Percentiles rank a stretch among this genome's conserved stretches.
These are phyloP conservation scores for Aureobasidium subglaciale DNA, from an alignment of 2,329 filamentous ascomycete species.

Conservation along the genomic window DNA sequence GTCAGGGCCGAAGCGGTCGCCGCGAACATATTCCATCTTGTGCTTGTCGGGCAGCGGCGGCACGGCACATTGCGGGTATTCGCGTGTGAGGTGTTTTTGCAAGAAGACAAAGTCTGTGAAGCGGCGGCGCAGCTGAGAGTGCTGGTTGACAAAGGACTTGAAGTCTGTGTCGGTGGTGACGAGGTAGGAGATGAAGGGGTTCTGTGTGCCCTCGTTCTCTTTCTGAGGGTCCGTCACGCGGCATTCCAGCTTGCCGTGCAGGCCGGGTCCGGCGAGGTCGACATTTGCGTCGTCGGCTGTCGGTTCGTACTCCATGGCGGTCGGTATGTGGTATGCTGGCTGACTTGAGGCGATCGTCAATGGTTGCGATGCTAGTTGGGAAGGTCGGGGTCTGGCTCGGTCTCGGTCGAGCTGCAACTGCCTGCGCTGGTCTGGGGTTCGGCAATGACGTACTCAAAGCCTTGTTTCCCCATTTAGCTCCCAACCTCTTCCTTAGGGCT, in stretches of 20 bases:
- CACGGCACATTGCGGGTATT: constrained; percentile 87
- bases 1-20: constrained; percentile 88
- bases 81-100: constrained; percentile 78
- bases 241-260: constrained; percentile 71
- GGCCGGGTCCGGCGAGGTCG: constrained; percentile 58
- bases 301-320: constrained; percentile 7
- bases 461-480: not conserved
- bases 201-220: constrained; percentile 93
- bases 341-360: not conserved
- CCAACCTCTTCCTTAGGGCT: too few relatives aligned
- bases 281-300: constrained; percentile 7
- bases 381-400: not conserved
- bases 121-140: constrained; percentile 74
- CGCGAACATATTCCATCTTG: constrained; percentile 97
- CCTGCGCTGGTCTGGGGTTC: not conserved
- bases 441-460: too few relatives aligned
- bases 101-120: constrained; percentile 98
- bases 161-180: constrained; percentile 92
- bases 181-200: constrained; percentile 91
- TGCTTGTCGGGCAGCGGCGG: constrained; percentile 96
- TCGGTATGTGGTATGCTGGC: not conserved
- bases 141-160: constrained; percentile 77
- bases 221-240: constrained; percentile 78
- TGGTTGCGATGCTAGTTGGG: not conserved
- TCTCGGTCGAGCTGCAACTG: not conserved